Conservation (phyloP, 768 basidiomycete species). For the Suillus luteus region DNA sequence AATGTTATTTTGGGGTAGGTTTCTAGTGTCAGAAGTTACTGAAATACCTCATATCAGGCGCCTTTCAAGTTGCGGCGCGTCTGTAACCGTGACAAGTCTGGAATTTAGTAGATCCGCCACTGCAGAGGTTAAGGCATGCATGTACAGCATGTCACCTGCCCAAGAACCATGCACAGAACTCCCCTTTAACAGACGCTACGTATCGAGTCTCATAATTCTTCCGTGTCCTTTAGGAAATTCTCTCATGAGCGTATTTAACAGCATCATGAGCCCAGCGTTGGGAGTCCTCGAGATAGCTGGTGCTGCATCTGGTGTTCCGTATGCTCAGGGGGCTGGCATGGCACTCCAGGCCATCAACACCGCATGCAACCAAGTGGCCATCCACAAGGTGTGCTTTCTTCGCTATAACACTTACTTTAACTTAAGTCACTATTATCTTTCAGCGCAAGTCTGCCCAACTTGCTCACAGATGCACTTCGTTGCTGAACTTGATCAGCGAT, state of each 20-base stretch:
- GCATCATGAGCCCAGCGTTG: slow-evolving; percentile 20
- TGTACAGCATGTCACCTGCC: background rate
- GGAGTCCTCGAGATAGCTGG: slow-evolving; percentile 45
- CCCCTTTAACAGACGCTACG: background rate
- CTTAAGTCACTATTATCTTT: slow-evolving; percentile 11
- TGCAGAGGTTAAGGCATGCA: background rate
- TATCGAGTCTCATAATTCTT: background rate
- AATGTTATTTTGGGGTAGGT: background rate
- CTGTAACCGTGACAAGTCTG: background rate
- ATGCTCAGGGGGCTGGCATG: slow-evolving; percentile 44
- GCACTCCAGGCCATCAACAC: slow-evolving; percentile 46
- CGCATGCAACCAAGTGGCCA: slow-evolving; percentile 46
- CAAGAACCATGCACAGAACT: background rate
- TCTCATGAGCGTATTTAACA: slow-evolving; percentile 2
- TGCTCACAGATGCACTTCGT: slow-evolving; percentile 41
- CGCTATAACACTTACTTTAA: background rate
- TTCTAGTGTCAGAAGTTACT: background rate
- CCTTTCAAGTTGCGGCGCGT: background rate
- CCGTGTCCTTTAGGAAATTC: background rate
- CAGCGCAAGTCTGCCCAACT: slow-evolving; percentile 45
- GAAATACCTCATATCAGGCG: background rate
- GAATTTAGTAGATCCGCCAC: background rate
- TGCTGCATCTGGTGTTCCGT: slow-evolving; percentile 46
- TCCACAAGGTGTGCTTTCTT: slow-evolving; percentile 47
- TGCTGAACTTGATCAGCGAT: slow-evolving; percentile 43